Evolutionary conservation across 2,329 filamentous ascomycete genomes (phyloP).

Genomic region (Immersiporthe knoxdaviesiana): DNA sequence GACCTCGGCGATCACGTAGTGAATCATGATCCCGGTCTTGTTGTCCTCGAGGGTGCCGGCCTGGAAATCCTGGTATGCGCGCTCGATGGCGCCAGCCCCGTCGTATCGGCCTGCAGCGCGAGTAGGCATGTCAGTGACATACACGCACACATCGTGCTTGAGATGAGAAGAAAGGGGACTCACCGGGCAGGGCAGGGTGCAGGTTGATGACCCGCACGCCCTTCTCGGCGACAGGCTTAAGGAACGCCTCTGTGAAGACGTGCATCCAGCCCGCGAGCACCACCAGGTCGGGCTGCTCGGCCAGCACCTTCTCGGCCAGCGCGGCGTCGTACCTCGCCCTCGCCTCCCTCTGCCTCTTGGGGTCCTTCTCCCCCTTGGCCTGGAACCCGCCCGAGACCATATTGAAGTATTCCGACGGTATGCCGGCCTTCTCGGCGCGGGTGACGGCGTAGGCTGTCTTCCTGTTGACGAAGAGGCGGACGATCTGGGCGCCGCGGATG

Average conservation of each 20-base stretch:
- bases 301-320: constrained; percentile 68
- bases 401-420: constrained; percentile 82
- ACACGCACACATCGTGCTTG: no score
- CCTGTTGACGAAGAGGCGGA: constrained; percentile 53
- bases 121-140: not conserved
- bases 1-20: constrained; percentile 80
- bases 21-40: constrained; percentile 85
- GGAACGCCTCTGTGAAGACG: constrained; percentile 71
- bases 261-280: constrained; percentile 90
- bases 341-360: constrained; percentile 55
- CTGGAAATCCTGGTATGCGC: constrained; percentile 75
- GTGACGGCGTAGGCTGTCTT: constrained; percentile 49
- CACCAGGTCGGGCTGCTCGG: constrained; percentile 70
- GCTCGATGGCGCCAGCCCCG: constrained; percentile 75
- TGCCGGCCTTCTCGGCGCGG: constrained; percentile 53
- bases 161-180: constrained; percentile 35
- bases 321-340: constrained; percentile 75
- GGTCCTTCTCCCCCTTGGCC: constrained; percentile 62
- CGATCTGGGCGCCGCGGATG: constrained; percentile 49
- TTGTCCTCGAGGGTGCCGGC: constrained; percentile 65
- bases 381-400: constrained; percentile 72
- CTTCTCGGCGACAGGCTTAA: constrained; percentile 66
- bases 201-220: constrained; percentile 78
- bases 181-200: constrained; percentile 73
- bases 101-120: constrained; percentile 66